These are phyloP conservation scores for Catenaria anguillulae DNA, from an alignment of 371 early-diverging fungal species.

Conservation along the genomic window DNA sequence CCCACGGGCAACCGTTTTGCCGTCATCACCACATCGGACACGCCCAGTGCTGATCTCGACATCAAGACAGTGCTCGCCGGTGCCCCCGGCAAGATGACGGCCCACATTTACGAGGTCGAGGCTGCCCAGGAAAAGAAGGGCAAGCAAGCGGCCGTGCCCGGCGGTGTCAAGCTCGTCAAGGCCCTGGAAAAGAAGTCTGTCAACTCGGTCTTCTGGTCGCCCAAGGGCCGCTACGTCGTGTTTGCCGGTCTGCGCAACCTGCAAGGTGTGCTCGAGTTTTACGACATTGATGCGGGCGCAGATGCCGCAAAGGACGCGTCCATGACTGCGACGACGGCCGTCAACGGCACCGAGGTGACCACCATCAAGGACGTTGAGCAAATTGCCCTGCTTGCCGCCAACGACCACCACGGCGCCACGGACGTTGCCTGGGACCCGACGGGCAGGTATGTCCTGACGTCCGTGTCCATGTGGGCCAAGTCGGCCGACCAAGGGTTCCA, in stretches of 20 bases:
- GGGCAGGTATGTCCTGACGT: conserved; percentile 80
- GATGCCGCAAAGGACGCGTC: conserved; percentile 35
- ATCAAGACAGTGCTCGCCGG: conserved; percentile 34
- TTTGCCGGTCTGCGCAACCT: conserved; percentile 71
- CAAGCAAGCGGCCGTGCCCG: conserved; percentile 24
- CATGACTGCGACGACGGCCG: conserved; percentile 26
- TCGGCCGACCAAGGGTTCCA: conserved; percentile 70
- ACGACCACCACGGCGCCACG: conserved; percentile 84
- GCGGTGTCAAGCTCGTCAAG: conserved; percentile 53
- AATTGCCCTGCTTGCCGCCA: conserved; percentile 44
- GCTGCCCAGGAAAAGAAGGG: conserved; percentile 33
- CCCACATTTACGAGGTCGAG: conserved; percentile 70
- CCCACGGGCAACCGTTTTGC: conserved; percentile 78
- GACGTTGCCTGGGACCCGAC: conserved; percentile 97
- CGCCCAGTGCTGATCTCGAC: conserved; percentile 37
- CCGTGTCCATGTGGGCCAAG: conserved; percentile 62
- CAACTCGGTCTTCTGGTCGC: conserved; percentile 85
- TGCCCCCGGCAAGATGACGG: conserved; percentile 46
- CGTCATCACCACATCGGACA: conserved; percentile 58
- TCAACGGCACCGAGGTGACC: conserved; percentile 14
- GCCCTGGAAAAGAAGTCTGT: conserved; percentile 59
- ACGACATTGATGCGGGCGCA: conserved; percentile 72
- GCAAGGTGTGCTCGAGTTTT: conserved; percentile 79
- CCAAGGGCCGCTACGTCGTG: conserved; percentile 85
- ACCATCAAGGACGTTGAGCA: conserved; percentile 20